Conservation (phyloP, 2,329 filamentous ascomycete species). For the Fusarium buharicum region DNA sequence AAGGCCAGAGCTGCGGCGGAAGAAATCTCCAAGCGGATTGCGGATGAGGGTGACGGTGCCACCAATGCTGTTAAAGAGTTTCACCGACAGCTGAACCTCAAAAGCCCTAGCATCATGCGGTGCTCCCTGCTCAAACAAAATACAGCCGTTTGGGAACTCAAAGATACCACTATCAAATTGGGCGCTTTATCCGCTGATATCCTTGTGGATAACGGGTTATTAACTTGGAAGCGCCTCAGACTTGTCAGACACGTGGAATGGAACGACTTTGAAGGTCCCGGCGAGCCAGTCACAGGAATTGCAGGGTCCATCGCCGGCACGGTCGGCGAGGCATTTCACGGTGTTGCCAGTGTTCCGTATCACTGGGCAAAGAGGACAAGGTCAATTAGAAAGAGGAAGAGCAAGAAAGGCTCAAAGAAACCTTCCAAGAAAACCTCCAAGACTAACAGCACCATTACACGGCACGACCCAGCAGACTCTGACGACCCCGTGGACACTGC, state of each 20-base stretch:
- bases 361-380: conserved; percentile 68
- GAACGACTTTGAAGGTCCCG: conserved; percentile 81
- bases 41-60: conserved; percentile 72
- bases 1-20: conserved; percentile 67
- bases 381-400: conserved; percentile 52
- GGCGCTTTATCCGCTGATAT: conserved; percentile 73
- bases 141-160: conserved; percentile 73
- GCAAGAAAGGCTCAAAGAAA: conserved; percentile 8
- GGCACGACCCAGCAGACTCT: conserved; percentile 6
- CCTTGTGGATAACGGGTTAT: conserved; percentile 67
- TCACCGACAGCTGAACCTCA: conserved; percentile 67
- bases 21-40: conserved; percentile 70
- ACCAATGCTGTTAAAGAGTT: conserved; percentile 75
- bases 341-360: conserved; percentile 72
- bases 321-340: conserved; percentile 68
- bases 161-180: conserved; percentile 68
- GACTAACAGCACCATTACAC: neutral
- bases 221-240: conserved; percentile 71
- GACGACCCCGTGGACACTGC: conserved; percentile 12
- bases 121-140: conserved; percentile 73
- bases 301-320: conserved; percentile 70
- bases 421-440: conserved; percentile 9
- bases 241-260: conserved; percentile 75
- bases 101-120: conserved; percentile 65
- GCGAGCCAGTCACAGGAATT: conserved; percentile 75